Evolutionary conservation across 2,329 filamentous ascomycete species (phyloP).

Genomic region (Epichloe brachyelytri): DNA sequence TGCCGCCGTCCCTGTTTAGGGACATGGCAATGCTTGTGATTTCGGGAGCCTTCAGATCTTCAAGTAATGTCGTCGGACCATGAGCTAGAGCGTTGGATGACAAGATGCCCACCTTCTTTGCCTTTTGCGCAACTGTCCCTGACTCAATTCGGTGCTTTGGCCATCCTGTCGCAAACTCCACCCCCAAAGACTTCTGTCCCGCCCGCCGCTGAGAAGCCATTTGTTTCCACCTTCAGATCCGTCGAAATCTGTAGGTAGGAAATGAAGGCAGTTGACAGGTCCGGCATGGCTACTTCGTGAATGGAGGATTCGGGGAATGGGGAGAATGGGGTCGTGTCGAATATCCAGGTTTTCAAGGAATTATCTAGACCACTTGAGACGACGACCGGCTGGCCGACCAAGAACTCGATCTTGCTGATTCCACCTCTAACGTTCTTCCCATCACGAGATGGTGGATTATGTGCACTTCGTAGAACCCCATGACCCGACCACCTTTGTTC

Average conservation of each 20-base stretch:
- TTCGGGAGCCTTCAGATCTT: constrained; percentile 75
- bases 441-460: constrained; percentile 56
- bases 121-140: constrained; percentile 81
- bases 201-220: constrained; percentile 83
- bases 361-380: constrained; percentile 89
- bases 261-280: constrained; percentile 68
- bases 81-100: constrained; percentile 42
- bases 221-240: constrained; percentile 81
- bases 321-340: constrained; percentile 83
- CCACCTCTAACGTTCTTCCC: constrained; percentile 54
- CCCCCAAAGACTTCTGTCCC: constrained; percentile 86
- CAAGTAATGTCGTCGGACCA: constrained; percentile 51
- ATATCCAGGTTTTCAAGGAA: constrained; percentile 90
- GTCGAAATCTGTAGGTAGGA: constrained; percentile 79
- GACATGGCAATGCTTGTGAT: constrained; percentile 88
- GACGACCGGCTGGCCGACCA: constrained; percentile 78
- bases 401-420: constrained; percentile 77
- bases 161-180: constrained; percentile 92
- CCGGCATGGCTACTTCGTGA: constrained; percentile 79
- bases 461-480: constrained; percentile 74
- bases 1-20: constrained; percentile 86
- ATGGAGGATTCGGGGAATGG: constrained; percentile 75
- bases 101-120: constrained; percentile 72
- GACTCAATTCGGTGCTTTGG: constrained; percentile 85
- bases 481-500: constrained; percentile 74